Percentiles rank a stretch among this genome's conserved stretches.
These are phyloP conservation scores for Ulvella scutata DNA, from an alignment of 139 green algal species.

Conservation along the genomic window DNA sequence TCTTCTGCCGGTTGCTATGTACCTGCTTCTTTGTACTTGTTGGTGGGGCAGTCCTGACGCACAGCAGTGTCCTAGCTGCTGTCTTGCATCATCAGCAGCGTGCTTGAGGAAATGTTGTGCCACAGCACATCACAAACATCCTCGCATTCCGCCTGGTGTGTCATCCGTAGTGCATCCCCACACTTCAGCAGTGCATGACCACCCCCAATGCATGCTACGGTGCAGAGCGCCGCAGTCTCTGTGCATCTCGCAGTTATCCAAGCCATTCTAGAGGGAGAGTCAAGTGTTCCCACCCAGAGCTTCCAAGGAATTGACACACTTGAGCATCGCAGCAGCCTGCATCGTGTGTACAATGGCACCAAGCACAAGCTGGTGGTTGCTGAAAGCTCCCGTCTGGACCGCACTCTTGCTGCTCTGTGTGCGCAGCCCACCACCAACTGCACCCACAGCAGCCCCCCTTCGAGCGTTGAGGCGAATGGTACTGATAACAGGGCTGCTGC, in stretches of 20 bases:
- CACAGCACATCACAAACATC: background rate
- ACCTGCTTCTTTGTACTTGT: background rate
- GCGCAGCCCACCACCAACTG: too few relatives aligned
- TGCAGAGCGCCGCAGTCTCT: background rate
- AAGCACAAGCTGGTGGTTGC: too few relatives aligned
- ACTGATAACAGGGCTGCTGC: too few relatives aligned
- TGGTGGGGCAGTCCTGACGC: background rate
- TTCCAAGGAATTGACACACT: background rate
- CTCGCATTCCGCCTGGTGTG: constrained; percentile 7
- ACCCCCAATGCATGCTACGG: background rate
- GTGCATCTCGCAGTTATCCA: background rate
- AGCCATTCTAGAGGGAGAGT: constrained; percentile 6
- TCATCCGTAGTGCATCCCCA: background rate
- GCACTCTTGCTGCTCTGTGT: too few relatives aligned
- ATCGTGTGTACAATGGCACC: too few relatives aligned
- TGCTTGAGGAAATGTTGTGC: too few relatives aligned
- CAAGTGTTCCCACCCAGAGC: constrained; percentile 6
- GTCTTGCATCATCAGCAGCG: background rate
- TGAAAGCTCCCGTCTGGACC: too few relatives aligned
- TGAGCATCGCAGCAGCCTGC: background rate
- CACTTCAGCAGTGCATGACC: background rate
- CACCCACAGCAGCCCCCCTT: too few relatives aligned
- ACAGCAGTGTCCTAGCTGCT: background rate
- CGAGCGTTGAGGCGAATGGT: too few relatives aligned
- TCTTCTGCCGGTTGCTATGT: background rate